Conservation (phyloP, 768 basidiomycete genomes). For the Tricholoma furcatifolium region DNA sequence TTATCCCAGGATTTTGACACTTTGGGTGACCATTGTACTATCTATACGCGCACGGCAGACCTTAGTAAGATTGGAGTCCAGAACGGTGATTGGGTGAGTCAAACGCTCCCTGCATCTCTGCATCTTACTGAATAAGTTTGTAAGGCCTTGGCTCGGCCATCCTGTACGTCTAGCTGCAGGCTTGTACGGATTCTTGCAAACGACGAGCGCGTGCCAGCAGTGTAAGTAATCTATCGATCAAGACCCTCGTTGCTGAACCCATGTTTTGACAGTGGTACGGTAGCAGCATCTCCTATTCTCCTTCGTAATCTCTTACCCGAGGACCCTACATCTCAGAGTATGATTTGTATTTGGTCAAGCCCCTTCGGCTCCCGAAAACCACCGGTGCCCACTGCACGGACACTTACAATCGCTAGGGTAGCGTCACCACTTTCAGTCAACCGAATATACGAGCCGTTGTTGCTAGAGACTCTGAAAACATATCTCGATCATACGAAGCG, state of each 20-base stretch:
- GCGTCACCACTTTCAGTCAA: conserved; percentile 71
- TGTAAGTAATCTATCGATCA: conserved; percentile 26
- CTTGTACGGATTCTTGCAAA: conserved; percentile 58
- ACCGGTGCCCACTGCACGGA: conserved; percentile 63
- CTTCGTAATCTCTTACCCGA: conserved; percentile 49
- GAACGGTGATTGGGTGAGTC: conserved; percentile 74
- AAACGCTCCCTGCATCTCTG: background rate
- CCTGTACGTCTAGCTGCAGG: conserved; percentile 36
- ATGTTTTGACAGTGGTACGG: conserved; percentile 32
- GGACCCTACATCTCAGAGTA: conserved; percentile 17
- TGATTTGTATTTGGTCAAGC: conserved; percentile 45
- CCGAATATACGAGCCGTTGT: conserved; percentile 59
- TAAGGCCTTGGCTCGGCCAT: conserved; percentile 53
- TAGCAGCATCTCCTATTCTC: conserved; percentile 48
- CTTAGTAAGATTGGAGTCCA: conserved; percentile 65
- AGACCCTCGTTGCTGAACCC: background rate
- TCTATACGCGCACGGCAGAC: conserved; percentile 65
- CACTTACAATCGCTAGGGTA: conserved; percentile 77
- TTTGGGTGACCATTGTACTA: conserved; percentile 47
- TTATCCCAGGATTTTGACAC: conserved; percentile 32
- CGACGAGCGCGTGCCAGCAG: conserved; percentile 37
- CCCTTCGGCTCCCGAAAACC: conserved; percentile 62
- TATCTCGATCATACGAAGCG: conserved; percentile 57
- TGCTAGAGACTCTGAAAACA: conserved; percentile 57
- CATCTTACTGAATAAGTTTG: conserved; percentile 9